Base-by-base conservation (phyloP, 2,329 filamentous ascomycete species). In the Trichoderma lentiforme region DNA sequence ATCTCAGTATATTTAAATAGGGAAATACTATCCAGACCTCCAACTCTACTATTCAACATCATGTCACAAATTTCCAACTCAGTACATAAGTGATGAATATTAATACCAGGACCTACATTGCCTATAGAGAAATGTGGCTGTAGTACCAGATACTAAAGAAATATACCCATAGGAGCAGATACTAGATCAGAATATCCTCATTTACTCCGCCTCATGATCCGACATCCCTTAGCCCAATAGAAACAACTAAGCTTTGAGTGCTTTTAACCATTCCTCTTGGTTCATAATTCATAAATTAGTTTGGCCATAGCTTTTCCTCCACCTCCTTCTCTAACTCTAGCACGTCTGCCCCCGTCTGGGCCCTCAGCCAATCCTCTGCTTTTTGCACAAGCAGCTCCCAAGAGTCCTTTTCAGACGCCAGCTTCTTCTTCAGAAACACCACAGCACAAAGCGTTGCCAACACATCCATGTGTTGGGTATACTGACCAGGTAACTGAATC, bases 311-410 rank as follows among this genome's bases (percentile, higher is more conserved):
- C 11, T 26, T 26, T 3, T 58, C 65, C 24, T 63, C 73, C 12
- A 80, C 65, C 26, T 62, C 8, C 68, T 15, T 60, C 30, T 76
- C 62, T 60, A 81, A 62, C 5, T 70, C 73, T 18, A 73, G 47
- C 26, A 73, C 56, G 1, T 36, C 57, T 6, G 70, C 71, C 0
- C 74, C 76, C 11, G 76, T 67, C 6, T 73, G 74, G 2, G 72
- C 72, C 51, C 73, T 69, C 39, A 90, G 68, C 87, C 88, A 91
- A 0, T 61, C 76, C 76, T 81, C 83, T 0, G 87, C 89, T 82
- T 91, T 92, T 11, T 86, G 85, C 18, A 86, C 88, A 51, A 92
- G 80, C 83, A 92, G 82, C 73, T 90, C 89, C 90, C 90, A 93
- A 7, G 84, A 83, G 3, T 89, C 90, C 77, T 82, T 80, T 65